Evolutionary conservation across 2,329 filamentous ascomycete genomes (phyloP).

Genomic region (Fusarium sp.): DNA sequence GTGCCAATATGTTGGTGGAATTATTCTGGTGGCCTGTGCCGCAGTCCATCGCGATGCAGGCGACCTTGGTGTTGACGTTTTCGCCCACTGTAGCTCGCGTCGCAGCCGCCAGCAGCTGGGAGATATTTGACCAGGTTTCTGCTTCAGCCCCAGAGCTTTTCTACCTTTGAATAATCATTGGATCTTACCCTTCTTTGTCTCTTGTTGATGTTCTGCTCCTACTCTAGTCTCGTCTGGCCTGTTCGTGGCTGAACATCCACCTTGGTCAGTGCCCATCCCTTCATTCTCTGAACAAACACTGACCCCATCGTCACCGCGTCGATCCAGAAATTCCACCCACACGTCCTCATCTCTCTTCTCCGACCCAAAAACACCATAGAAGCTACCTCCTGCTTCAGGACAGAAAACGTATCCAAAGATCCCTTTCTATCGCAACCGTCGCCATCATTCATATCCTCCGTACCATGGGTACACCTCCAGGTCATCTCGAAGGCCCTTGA

Average conservation of each 20-base stretch:
- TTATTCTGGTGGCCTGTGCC: background rate
- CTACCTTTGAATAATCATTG: background rate
- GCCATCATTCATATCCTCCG: background rate
- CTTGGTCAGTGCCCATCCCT: slow-evolving; percentile 18
- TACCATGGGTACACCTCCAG: no score
- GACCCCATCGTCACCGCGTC: slow-evolving; percentile 1
- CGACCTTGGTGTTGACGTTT: background rate
- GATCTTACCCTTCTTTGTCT: background rate
- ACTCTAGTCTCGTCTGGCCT: background rate
- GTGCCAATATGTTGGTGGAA: no score
- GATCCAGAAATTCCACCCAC: background rate
- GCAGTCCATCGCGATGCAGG: no score
- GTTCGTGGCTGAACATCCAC: slow-evolving; percentile 17
- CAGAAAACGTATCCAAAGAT: no score
- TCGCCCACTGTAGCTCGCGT: background rate
- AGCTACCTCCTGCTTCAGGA: background rate
- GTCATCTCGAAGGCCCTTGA: no score
- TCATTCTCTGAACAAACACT: slow-evolving; percentile 15
- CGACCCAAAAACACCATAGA: background rate
- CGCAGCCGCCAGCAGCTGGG: slow-evolving; percentile 3
- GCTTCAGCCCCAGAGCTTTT: slow-evolving; percentile 3
- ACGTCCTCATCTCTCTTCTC: background rate
- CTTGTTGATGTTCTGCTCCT: background rate
- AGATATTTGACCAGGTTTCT: slow-evolving; percentile 5
- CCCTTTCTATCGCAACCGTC: no score